Conservation (phyloP, 257 asterid genomes). For the Solanum bulbocastanum region DNA sequence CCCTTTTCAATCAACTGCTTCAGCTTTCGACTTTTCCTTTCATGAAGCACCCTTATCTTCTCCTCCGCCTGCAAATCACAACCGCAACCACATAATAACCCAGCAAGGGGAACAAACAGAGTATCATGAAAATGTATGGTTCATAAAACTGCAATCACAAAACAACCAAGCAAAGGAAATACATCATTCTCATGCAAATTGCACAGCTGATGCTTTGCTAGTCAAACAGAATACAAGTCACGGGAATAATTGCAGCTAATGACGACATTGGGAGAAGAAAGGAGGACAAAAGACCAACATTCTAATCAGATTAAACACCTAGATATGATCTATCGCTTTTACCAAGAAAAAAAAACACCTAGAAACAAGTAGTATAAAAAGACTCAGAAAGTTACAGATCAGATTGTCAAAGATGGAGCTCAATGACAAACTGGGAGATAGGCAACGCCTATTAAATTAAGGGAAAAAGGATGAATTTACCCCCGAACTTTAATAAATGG, state of each 20-base stretch:
- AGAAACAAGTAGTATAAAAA: not conserved
- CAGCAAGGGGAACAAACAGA: not conserved
- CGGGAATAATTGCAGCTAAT: not conserved
- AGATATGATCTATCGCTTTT: not conserved
- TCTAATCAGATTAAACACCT: not conserved
- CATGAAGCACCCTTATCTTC: slow-evolving; percentile 83
- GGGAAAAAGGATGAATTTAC: too few species aligned
- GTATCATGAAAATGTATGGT: not conserved
- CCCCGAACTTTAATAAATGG: too few species aligned
- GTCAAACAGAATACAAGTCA: not conserved
- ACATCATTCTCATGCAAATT: not conserved
- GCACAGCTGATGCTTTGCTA: not conserved
- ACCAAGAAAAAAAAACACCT: not conserved
- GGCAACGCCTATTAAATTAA: too few species aligned
- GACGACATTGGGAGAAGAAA: not conserved
- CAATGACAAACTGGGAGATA: not conserved
- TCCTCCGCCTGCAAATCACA: slow-evolving; percentile 67
- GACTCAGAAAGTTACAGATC: not conserved
- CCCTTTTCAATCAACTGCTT: slow-evolving; percentile 69
- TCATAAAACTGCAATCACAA: not conserved
- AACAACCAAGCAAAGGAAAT: not conserved
- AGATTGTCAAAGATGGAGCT: not conserved
- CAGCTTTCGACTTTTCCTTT: slow-evolving; percentile 49
- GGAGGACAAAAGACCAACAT: not conserved
- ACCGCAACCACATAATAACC: not conserved